Conservation (phyloP, 2,329 filamentous ascomycete species). For the Exophiala sp. region DNA sequence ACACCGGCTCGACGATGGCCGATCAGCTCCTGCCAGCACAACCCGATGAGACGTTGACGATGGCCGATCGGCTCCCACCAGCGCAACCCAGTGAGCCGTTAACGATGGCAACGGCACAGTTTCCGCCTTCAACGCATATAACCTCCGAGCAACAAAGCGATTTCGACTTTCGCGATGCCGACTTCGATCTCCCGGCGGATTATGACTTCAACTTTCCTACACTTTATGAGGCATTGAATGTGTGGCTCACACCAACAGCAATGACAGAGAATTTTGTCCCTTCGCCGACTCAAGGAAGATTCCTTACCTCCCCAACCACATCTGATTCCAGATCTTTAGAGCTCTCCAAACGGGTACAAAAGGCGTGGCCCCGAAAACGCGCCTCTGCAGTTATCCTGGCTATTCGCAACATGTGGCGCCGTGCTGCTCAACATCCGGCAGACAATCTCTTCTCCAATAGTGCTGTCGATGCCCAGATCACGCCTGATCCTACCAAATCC, state of each 20-base stretch:
- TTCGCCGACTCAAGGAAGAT: neutral
- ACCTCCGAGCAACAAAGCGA: neutral
- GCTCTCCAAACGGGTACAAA: conserved; percentile 3
- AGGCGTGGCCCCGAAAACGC: conserved; percentile 7
- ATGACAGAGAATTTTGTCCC: neutral
- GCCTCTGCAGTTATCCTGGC: conserved; percentile 2
- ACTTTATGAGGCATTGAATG: conserved; percentile 3
- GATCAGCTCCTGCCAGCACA: too few species aligned
- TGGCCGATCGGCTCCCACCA: neutral
- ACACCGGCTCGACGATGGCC: neutral
- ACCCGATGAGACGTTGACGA: too few species aligned
- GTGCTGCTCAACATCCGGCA: neutral
- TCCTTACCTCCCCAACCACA: neutral
- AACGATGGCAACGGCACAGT: neutral
- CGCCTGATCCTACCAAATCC: too few species aligned
- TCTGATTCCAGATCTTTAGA: neutral
- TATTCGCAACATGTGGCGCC: conserved; percentile 10
- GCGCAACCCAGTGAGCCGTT: neutral
- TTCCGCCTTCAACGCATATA: neutral
- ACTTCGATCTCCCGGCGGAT: conserved; percentile 1
- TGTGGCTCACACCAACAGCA: conserved; percentile 1
- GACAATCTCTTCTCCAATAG: conserved; percentile 7
- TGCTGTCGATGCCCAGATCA: neutral
- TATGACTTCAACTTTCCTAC: conserved; percentile 4
- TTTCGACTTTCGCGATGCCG: neutral